Evolutionary conservation across 179 eudicot genomes (phyloP).

Genomic region (Spergularia azorica): DNA sequence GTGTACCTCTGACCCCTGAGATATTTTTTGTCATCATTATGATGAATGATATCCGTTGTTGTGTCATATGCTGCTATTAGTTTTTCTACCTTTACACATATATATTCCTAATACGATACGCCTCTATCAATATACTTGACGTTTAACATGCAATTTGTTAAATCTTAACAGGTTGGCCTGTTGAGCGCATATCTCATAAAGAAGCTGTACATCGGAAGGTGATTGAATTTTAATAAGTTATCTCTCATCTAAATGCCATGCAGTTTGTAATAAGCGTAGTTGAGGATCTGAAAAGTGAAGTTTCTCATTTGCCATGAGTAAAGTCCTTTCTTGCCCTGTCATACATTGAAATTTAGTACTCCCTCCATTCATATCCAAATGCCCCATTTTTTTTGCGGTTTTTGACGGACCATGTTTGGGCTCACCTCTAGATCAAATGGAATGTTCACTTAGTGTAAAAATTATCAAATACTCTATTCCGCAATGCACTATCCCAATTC

Average conservation of each 20-base stretch:
- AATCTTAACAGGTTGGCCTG: constrained; percentile 63
- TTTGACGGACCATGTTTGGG: too few relatives aligned
- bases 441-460: too few relatives aligned
- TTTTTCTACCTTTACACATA: not conserved
- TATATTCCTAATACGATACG: too few relatives aligned
- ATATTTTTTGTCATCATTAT: too few relatives aligned
- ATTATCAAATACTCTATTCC: too few relatives aligned
- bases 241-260: not conserved
- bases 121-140: not conserved
- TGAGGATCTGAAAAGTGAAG: not conserved
- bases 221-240: too few relatives aligned
- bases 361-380: too few relatives aligned
- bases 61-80: not conserved
- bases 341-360: not conserved
- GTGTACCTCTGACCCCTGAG: too few relatives aligned
- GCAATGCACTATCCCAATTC: too few relatives aligned
- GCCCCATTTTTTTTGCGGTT: too few relatives aligned
- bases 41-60: too few relatives aligned
- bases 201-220: constrained; percentile 92
- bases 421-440: too few relatives aligned
- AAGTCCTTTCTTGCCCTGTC: not conserved
- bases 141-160: constrained; percentile 24
- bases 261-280: not conserved
- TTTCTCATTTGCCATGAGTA: not conserved
- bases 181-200: constrained; percentile 84